phyloP scores from a whole-genome alignment of 1,139 yeast genomes.

The Kurtzmaniella quercitrusa region DNA sequence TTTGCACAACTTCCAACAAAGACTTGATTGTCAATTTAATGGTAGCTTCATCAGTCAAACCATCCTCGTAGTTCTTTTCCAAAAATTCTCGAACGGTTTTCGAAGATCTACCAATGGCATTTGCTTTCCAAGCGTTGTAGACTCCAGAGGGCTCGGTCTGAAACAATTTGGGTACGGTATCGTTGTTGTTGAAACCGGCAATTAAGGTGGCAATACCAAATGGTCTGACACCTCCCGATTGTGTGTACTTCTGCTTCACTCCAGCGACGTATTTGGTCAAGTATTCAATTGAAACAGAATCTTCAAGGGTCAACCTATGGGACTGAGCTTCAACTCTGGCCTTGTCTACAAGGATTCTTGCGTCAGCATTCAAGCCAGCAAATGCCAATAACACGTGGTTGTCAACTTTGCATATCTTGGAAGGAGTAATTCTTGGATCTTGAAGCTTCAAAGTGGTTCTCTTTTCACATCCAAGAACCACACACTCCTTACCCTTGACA shows the following conservation, averaged over 20 bases:
- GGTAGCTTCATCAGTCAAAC: constrained; percentile 64
- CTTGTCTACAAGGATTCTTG: constrained; percentile 88
- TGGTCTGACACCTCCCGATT: constrained; percentile 95
- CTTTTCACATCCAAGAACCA: constrained; percentile 94
- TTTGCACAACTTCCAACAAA: constrained; percentile 92
- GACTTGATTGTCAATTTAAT: constrained; percentile 81
- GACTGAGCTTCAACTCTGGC: constrained; percentile 97
- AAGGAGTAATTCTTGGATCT: constrained; percentile 94
- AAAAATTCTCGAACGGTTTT: constrained; percentile 94
- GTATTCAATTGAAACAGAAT: constrained; percentile 89
- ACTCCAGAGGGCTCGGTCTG: constrained; percentile 98
- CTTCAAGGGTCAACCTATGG: constrained; percentile 90
- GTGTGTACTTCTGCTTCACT: constrained; percentile 96
- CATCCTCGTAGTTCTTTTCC: constrained; percentile 85
- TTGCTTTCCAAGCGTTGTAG: constrained; percentile 98
- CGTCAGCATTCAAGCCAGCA: constrained; percentile 98
- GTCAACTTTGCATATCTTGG: constrained; percentile 89
- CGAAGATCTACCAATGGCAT: constrained; percentile 92
- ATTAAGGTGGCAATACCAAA: constrained; percentile 92
- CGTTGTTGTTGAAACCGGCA: constrained; percentile 93
- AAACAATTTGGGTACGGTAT: constrained; percentile 73
- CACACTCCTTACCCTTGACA: constrained; percentile 83
- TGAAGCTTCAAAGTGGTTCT: constrained; percentile 92
- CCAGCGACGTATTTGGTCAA: constrained; percentile 94
- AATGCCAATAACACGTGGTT: constrained; percentile 88